These are phyloP conservation scores for Taxillus chinensis DNA, from an alignment of 164 flowering plant species.

Conservation along the genomic window DNA sequence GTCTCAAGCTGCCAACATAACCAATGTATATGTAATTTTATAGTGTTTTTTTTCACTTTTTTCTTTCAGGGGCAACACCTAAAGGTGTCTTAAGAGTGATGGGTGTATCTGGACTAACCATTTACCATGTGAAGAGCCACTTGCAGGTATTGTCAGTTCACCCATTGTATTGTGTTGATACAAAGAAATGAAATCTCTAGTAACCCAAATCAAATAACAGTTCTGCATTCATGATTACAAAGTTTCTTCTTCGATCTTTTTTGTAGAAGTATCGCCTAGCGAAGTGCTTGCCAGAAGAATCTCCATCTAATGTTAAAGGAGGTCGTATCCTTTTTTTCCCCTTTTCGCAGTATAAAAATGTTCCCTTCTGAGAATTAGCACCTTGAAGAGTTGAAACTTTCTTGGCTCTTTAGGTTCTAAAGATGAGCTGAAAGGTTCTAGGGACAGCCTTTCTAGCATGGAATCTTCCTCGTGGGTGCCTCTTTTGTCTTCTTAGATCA, in stretches of 20 bases:
- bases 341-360: no score
- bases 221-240: neutral
- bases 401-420: conserved; percentile 31
- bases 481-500: conserved; percentile 1
- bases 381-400: neutral
- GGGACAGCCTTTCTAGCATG: conserved; percentile 39
- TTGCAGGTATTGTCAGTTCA: conserved; percentile 34
- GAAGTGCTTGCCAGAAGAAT: conserved; percentile 47
- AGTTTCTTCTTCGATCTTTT: neutral
- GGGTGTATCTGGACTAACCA: conserved; percentile 71
- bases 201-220: neutral
- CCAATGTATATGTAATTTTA: neutral
- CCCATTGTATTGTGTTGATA: neutral
- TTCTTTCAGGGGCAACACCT: conserved; percentile 57
- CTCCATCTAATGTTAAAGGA: conserved; percentile 46
- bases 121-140: conserved; percentile 73
- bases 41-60: neutral
- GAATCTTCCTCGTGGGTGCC: conserved; percentile 51
- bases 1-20: neutral
- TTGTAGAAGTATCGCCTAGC: conserved; percentile 62
- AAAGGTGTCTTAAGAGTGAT: conserved; percentile 68
- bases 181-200: neutral
- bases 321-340: neutral
- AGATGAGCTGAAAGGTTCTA: conserved; percentile 50
- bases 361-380: no score